Percentiles rank a stretch among this genome's conserved stretches.
Evolutionary conservation across 2,329 filamentous ascomycete genomes (phyloP).

Genomic region (Penicillium sp.): DNA sequence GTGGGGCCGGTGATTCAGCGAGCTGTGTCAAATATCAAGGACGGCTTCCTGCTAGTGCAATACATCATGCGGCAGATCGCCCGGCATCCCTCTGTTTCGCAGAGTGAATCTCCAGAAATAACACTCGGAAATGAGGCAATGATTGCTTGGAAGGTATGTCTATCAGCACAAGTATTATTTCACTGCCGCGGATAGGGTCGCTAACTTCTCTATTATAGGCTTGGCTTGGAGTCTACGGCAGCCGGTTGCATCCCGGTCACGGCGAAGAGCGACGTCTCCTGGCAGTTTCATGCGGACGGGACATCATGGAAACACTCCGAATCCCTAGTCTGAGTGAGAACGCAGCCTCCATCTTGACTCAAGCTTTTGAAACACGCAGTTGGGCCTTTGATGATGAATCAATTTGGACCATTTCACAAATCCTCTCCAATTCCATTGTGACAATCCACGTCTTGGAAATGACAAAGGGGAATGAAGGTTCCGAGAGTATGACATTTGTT

Average conservation of each 20-base stretch:
- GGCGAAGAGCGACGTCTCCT: conserved; percentile 18
- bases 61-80: conserved; percentile 36
- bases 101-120: conserved; percentile 19
- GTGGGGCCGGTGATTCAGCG: conserved; percentile 14
- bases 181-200: not conserved
- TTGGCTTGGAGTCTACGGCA: conserved; percentile 35
- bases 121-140: conserved; percentile 35
- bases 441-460: conserved; percentile 33
- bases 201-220: conserved; percentile 22
- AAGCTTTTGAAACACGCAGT: conserved; percentile 21
- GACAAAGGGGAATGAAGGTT: conserved; percentile 36
- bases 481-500: conserved; percentile 40
- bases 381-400: conserved; percentile 20
- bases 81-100: conserved; percentile 20
- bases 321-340: conserved; percentile 19
- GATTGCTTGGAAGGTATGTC: conserved; percentile 35
- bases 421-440: conserved; percentile 33
- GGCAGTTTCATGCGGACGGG: conserved; percentile 32
- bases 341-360: conserved; percentile 20
- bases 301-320: conserved; percentile 31
- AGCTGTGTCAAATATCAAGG: conserved; percentile 31
- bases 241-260: conserved; percentile 11
- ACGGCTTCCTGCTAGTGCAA: conserved; percentile 38
- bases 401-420: conserved; percentile 30
- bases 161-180: not conserved